phyloP scores from a whole-genome alignment of 305 asterid genomes.

The Fraxinus nigra region DNA sequence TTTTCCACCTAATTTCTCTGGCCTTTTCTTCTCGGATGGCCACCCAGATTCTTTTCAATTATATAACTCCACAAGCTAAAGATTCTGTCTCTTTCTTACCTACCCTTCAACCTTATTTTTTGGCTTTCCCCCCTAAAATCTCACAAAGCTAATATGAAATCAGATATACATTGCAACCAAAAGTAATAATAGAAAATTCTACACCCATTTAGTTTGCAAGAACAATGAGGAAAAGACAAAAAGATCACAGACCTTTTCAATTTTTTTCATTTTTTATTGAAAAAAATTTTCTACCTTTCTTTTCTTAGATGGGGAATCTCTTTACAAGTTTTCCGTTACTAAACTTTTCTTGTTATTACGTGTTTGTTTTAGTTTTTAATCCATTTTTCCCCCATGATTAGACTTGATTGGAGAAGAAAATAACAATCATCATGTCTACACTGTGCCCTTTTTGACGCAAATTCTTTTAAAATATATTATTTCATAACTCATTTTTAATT shows the following conservation, averaged over 20 bases:
- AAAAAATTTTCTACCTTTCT: neutral
- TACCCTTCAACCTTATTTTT: conserved; percentile 24
- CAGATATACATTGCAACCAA: neutral
- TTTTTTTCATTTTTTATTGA: neutral
- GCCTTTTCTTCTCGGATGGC: neutral
- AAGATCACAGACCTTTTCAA: conserved; percentile 3
- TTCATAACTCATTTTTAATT: too few species aligned
- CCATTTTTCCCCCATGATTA: too few species aligned
- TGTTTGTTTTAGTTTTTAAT: too few species aligned
- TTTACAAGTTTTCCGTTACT: neutral
- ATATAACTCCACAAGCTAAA: conserved; percentile 3
- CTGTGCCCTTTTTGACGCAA: too few species aligned
- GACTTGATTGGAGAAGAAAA: too few species aligned
- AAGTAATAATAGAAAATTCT: neutral
- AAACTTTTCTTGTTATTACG: too few species aligned
- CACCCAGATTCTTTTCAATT: conserved; percentile 19
- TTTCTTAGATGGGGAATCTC: neutral
- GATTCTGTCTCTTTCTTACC: conserved; percentile 34
- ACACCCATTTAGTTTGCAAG: conserved; percentile 17
- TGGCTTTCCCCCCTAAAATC: conserved; percentile 8
- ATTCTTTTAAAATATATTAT: too few species aligned
- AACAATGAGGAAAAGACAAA: conserved; percentile 3
- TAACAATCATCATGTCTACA: too few species aligned
- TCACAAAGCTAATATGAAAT: conserved; percentile 12
- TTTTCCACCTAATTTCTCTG: conserved; percentile 27